A percentile compares a stretch with the other conserved stretches of the same genome.
Evolutionary conservation across 139 green algal genomes (phyloP).

Genomic region (Mychonastes homosphaera): DNA sequence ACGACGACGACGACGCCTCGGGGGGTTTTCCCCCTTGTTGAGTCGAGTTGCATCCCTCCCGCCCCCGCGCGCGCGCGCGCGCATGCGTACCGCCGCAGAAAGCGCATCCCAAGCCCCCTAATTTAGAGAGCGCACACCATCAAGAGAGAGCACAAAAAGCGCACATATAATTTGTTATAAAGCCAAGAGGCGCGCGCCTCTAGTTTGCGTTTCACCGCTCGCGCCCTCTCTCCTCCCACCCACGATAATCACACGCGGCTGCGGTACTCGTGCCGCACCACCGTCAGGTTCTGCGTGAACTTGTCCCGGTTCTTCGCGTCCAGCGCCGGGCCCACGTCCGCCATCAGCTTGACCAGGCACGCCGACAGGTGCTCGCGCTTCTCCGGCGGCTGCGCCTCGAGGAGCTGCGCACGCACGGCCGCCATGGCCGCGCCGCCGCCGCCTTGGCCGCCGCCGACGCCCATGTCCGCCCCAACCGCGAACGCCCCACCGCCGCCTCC

Average conservation of each 20-base stretch:
- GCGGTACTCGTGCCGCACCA: conserved; percentile 84
- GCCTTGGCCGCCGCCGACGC: neutral
- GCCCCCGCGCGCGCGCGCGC: no score
- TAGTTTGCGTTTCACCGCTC: no score
- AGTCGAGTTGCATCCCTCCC: no score
- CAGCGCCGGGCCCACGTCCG: conserved; percentile 70
- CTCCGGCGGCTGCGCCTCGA: conserved; percentile 53
- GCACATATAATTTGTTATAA: no score
- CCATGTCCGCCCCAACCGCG: neutral
- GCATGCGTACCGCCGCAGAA: no score
- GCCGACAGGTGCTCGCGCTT: conserved; percentile 42
- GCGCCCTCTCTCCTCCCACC: no score
- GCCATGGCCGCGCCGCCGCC: neutral
- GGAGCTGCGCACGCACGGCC: conserved; percentile 34
- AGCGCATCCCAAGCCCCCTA: no score
- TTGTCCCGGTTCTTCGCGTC: conserved; percentile 92
- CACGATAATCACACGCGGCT: conserved; percentile 39
- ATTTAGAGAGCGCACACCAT: no score
- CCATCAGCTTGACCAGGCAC: conserved; percentile 93
- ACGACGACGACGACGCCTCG: no score
- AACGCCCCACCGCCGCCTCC: neutral
- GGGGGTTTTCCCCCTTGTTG: no score
- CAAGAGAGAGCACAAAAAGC: no score
- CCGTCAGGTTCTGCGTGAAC: conserved; percentile 94
- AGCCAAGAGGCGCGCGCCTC: no score